Evolutionary conservation across 2,329 filamentous ascomycete species (phyloP).

Genomic region (Alternaria sp.): DNA sequence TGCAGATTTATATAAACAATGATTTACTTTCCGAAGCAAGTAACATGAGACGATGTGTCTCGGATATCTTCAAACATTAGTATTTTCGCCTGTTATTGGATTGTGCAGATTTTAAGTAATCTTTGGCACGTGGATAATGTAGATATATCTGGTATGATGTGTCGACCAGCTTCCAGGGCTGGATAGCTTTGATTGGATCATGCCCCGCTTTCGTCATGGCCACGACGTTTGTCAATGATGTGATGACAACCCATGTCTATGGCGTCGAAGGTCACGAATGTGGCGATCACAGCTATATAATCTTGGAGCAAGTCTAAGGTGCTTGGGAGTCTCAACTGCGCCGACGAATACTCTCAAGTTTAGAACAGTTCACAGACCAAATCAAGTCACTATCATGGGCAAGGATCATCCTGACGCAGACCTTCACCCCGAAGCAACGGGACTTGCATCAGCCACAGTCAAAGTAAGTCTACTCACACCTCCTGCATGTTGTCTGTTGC

Average conservation of each 20-base stretch:
- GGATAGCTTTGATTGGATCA: slow-evolving; percentile 10
- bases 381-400: slow-evolving; percentile 31
- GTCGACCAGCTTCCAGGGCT: slow-evolving; percentile 6
- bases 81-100: neutral
- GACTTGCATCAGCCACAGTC: slow-evolving; percentile 41
- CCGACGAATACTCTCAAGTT: too few species aligned
- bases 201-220: slow-evolving; percentile 32
- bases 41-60: neutral
- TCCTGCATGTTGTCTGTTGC: neutral
- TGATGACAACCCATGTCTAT: slow-evolving; percentile 13
- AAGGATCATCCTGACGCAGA: slow-evolving; percentile 49
- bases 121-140: neutral
- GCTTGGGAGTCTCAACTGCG: neutral
- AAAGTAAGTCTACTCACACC: slow-evolving; percentile 25
- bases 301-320: too few species aligned
- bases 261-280: neutral
- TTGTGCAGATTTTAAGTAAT: neutral
- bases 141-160: neutral
- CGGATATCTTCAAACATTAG: neutral
- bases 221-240: slow-evolving; percentile 16
- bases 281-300: slow-evolving; percentile 5
- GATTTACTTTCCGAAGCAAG: neutral
- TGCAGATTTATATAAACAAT: neutral
- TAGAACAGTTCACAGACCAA: neutral
- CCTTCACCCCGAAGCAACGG: slow-evolving; percentile 48